Evolutionary conservation across 805 yeast species (phyloP), one percentile per base, ranked within the genome.

Genomic region (Myxozyma kluyveri): DNA sequence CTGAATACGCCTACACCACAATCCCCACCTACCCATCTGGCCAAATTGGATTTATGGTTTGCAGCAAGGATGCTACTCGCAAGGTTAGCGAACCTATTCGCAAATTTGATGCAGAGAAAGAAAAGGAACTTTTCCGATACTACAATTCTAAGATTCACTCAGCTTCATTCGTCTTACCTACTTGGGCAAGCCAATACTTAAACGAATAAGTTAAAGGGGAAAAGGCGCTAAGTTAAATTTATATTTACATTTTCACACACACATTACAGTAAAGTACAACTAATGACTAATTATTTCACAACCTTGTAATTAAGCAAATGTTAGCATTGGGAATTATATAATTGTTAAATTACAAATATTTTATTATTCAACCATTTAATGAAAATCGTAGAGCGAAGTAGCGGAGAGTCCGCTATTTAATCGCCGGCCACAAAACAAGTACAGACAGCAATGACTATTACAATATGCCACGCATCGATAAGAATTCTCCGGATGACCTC

Each of bases 11-110:
- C 31, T 86, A 87, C 75, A 85, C 95, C 53, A 81, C 93, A 67
- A 88, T 90, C 62, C 99, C 99, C 67, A 90, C 98, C 53, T 91
- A 91, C 67, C 96, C 99, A 59, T 83, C 96, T 18, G 99, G 99
- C 60, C 95, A 89, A 70, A 85, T 91, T 66, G 99, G 98, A n/a
- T 88, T 93, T 74, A 88, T 91, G 96, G 90, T 91, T 55, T 90
- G 97, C 71, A 79, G 84, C 58, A 91, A 89, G 75, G 85, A 86
- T 66, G 67, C 79, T 14, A 62, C 70, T 23, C 82, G 83, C 45
- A 75, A 84, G 58, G 85, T 91, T 52, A 76, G 72, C 63, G 75
- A 70, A 60, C 96, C 98, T 44, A 60, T 79, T 57, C 81, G 96
- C 70, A 73, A 76, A 29, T 72, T 86, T 69, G 68, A 80, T 47